These are phyloP conservation scores for Aspergillus neoniger DNA, from an alignment of 2,329 filamentous ascomycete genomes.

Conservation along the genomic window DNA sequence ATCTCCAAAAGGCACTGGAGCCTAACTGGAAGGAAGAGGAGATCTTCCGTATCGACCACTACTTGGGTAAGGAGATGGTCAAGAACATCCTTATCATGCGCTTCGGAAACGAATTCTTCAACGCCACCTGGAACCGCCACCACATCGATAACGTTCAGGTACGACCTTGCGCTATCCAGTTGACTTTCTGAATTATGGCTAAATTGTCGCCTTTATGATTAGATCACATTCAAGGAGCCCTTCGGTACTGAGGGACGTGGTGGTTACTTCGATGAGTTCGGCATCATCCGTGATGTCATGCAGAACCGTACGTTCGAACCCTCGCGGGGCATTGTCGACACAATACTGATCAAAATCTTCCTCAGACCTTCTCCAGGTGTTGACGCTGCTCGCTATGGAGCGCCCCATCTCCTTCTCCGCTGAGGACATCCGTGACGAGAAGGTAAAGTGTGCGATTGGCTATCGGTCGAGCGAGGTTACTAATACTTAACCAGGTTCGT, in stretches of 20 bases:
- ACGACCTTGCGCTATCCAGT: constrained; percentile 19
- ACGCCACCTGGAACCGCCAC: constrained; percentile 97
- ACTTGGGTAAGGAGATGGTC: constrained; percentile 99
- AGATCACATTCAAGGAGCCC: constrained; percentile 98
- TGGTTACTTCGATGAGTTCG: constrained; percentile 99
- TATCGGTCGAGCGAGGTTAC: background rate
- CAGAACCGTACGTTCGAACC: constrained; percentile 72
- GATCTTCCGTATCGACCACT: constrained; percentile 98
- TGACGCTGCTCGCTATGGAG: constrained; percentile 97
- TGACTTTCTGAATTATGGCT: background rate
- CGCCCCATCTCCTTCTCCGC: constrained; percentile 96
- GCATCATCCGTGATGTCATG: constrained; percentile 99
- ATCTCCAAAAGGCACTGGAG: constrained; percentile 90
- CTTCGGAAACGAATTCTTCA: constrained; percentile 98
- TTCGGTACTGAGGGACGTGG: constrained; percentile 98
- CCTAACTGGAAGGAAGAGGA: constrained; percentile 99
- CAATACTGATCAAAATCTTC: constrained; percentile 17
- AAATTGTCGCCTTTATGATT: background rate
- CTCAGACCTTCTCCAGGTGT: constrained; percentile 83
- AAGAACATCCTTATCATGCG: constrained; percentile 98
- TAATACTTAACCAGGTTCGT: constrained; percentile 59
- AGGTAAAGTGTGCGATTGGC: constrained; percentile 49
- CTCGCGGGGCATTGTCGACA: background rate
- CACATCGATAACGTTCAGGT: constrained; percentile 98
- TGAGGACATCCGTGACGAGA: constrained; percentile 98